Percentiles rank a stretch among this genome's conserved stretches.
phyloP scores from a whole-genome alignment of 2,329 filamentous ascomycete genomes.

The Colletotrichum orchidophilum region DNA sequence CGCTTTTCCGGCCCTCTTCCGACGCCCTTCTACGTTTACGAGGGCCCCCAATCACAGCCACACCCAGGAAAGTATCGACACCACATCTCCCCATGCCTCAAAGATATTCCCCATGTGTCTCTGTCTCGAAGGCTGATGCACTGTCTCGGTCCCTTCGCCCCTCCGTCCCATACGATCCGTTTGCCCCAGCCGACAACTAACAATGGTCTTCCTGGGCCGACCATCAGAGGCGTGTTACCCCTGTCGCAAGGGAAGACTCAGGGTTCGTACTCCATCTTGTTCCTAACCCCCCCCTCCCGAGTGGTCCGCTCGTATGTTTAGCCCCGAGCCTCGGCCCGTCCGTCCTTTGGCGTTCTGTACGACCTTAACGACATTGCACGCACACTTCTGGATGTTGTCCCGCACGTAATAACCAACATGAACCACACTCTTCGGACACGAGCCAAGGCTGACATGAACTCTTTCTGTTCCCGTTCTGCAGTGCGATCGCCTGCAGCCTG shows the following conservation, averaged over 20 bases:
- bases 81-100: neutral
- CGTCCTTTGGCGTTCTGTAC: conserved; percentile 5
- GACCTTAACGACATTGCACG: neutral
- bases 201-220: conserved; percentile 43
- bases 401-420: neutral
- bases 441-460: conserved; percentile 19
- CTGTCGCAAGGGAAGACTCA: conserved; percentile 39
- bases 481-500: conserved; percentile 39
- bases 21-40: neutral
- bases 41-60: conserved; percentile 15
- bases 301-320: conserved; percentile 18
- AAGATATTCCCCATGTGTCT: conserved; percentile 12
- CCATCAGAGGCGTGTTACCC: conserved; percentile 41
- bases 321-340: conserved; percentile 5
- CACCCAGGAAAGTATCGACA: neutral
- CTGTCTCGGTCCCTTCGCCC: conserved; percentile 4
- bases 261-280: conserved; percentile 35
- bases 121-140: neutral
- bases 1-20: conserved; percentile 4
- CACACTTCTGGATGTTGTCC: neutral
- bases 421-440: neutral
- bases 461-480: conserved; percentile 9
- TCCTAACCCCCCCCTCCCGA: conserved; percentile 5
- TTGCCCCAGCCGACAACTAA: neutral
- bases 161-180: neutral